phyloP scores from a whole-genome alignment of 2,329 filamentous ascomycete genomes.

The Claviceps fusiformis region DNA sequence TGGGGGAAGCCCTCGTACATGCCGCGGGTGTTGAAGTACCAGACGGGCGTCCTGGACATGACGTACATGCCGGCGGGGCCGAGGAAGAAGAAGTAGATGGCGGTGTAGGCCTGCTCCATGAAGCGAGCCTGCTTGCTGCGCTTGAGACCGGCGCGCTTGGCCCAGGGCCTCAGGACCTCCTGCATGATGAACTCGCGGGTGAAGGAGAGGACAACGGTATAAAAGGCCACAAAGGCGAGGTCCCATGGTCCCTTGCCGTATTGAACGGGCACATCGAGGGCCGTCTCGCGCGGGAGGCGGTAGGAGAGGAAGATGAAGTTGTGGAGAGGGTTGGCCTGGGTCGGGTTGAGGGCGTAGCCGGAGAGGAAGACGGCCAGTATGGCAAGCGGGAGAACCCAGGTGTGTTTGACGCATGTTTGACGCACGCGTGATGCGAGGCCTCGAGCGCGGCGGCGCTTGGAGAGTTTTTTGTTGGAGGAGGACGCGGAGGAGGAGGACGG shows the following conservation, averaged over 20 bases:
- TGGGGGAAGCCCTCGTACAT: conserved; percentile 91
- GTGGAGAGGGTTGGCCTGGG: conserved; percentile 63
- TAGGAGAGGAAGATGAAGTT: conserved; percentile 86
- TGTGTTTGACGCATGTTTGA: conserved; percentile 46
- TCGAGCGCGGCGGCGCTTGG: conserved; percentile 42
- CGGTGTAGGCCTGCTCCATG: conserved; percentile 94
- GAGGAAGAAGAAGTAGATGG: conserved; percentile 73
- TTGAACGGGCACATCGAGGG: conserved; percentile 37
- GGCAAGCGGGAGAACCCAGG: conserved; percentile 52
- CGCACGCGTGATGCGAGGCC: conserved; percentile 32
- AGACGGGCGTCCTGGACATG: conserved; percentile 81
- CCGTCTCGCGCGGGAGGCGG: conserved; percentile 38
- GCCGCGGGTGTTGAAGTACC: conserved; percentile 85
- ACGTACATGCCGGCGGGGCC: conserved; percentile 78
- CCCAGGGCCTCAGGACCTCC: conserved; percentile 65
- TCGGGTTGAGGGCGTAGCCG: conserved; percentile 63
- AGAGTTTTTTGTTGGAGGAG: conserved; percentile 25
- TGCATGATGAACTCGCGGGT: conserved; percentile 96
- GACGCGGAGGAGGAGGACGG: conserved; percentile 4
- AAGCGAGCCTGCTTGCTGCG: conserved; percentile 75
- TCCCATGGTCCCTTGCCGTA: conserved; percentile 88
- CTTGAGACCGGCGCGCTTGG: conserved; percentile 55
- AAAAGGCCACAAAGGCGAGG: conserved; percentile 77
- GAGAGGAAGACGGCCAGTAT: conserved; percentile 49
- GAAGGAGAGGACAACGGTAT: conserved; percentile 79